Percentiles rank a stretch among this genome's conserved stretches.
Evolutionary conservation across 805 yeast species (phyloP).

Genomic region (Myxozyma udenii): DNA sequence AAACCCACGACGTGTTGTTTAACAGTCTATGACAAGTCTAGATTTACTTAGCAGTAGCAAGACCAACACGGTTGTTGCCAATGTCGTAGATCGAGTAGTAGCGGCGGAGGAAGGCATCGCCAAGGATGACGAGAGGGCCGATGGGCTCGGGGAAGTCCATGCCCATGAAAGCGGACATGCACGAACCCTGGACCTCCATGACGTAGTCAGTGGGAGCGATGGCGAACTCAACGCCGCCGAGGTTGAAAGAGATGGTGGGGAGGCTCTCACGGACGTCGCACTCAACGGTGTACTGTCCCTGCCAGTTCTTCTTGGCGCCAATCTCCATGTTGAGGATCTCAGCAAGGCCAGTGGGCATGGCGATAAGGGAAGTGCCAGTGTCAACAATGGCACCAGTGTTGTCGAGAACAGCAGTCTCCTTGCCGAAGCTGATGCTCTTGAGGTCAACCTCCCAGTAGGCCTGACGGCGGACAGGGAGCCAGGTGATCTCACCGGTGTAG

Average conservation of each 20-base stretch:
- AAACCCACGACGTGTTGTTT: not conserved
- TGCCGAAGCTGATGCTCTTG: conserved; percentile 87
- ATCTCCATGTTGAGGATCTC: conserved; percentile 92
- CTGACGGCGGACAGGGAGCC: conserved; percentile 98
- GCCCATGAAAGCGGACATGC: conserved; percentile 94
- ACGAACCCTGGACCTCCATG: conserved; percentile 88
- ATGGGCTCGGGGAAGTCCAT: conserved; percentile 97
- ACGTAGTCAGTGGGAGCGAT: conserved; percentile 88
- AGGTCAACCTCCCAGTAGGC: conserved; percentile 99
- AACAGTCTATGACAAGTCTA: no score
- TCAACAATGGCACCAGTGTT: conserved; percentile 95
- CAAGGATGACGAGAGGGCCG: conserved; percentile 93
- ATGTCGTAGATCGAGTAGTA: conserved; percentile 93
- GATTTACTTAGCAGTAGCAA: conserved; percentile 67
- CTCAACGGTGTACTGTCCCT: conserved; percentile 92
- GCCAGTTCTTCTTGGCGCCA: conserved; percentile 96
- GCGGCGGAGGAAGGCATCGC: conserved; percentile 95
- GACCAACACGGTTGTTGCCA: conserved; percentile 88
- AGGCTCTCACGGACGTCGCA: conserved; percentile 79
- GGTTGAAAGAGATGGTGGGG: conserved; percentile 89
- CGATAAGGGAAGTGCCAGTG: conserved; percentile 95
- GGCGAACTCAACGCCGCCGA: conserved; percentile 88
- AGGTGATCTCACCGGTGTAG: conserved; percentile 79
- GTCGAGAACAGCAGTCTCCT: conserved; percentile 79
- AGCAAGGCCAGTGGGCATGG: conserved; percentile 91